phyloP scores from a whole-genome alignment of 306 rosid species.

The Casuarina equisetifolia region DNA sequence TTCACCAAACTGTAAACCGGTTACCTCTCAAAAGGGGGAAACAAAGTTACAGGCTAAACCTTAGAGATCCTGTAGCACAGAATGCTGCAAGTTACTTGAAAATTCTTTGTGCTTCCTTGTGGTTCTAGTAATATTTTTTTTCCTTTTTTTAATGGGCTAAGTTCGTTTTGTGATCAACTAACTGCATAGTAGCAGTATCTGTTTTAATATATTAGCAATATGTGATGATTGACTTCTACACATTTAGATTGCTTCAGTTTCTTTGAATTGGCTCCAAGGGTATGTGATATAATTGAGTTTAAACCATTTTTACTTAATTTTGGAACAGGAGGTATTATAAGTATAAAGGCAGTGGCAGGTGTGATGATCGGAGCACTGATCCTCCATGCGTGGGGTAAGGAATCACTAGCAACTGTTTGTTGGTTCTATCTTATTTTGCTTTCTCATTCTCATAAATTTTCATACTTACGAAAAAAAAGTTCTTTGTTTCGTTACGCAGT shows the following conservation, averaged over 20 bases:
- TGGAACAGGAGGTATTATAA: conserved; percentile 75
- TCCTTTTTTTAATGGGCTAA: background rate
- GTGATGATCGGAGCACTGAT: conserved; percentile 59
- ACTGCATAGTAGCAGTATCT: background rate
- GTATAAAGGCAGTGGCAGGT: conserved; percentile 70
- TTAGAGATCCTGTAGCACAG: background rate
- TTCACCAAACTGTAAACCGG: background rate
- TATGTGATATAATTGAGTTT: background rate
- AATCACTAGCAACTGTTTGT: background rate
- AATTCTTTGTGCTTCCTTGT: background rate
- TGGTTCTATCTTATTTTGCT: conserved; percentile 14
- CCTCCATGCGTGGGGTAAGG: conserved; percentile 91
- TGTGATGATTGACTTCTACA: background rate
- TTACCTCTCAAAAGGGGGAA: background rate
- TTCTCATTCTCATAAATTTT: conserved; percentile 5
- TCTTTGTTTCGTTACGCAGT: conserved; percentile 42
- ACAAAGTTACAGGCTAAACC: background rate
- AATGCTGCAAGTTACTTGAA: background rate
- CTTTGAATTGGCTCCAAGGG: background rate
- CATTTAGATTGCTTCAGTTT: background rate
- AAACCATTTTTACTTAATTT: background rate
- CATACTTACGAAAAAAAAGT: conserved; percentile 13
- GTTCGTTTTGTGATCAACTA: background rate
- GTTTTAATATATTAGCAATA: background rate
- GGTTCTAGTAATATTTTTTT: background rate